Evolutionary conservation across 129 eudicot species (phyloP).

Genomic region (Centella asiatica): DNA sequence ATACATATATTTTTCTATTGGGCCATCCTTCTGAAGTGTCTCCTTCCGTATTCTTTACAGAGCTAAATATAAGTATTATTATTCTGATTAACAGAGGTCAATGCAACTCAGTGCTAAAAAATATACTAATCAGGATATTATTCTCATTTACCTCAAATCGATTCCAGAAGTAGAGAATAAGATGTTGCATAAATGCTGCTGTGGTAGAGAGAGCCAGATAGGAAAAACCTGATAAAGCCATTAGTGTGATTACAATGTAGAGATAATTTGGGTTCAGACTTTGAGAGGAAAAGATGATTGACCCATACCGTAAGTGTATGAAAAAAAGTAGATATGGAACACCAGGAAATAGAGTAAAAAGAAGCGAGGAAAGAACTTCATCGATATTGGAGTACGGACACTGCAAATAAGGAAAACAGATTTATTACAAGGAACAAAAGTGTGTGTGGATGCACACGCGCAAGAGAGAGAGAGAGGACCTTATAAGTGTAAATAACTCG

Average conservation of each 20-base stretch:
- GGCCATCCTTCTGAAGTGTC: no score
- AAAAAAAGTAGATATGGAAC: constrained; percentile 95
- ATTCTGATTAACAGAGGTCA: no score
- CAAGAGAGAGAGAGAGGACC: constrained; percentile 38
- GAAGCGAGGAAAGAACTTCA: constrained; percentile 99
- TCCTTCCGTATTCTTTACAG: no score
- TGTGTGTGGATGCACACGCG: no score
- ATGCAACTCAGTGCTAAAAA: no score
- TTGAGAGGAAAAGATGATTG: constrained; percentile 7
- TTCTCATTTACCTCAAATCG: constrained; percentile 62
- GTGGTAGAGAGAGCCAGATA: constrained; percentile 88
- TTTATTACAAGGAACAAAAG: constrained; percentile 3
- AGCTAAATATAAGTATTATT: no score
- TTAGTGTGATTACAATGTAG: constrained; percentile 12
- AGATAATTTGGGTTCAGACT: neutral
- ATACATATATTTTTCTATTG: no score
- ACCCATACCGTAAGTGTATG: constrained; percentile 75
- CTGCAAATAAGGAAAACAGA: constrained; percentile 45
- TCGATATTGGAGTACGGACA: constrained; percentile 96
- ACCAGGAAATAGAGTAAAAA: constrained; percentile 87
- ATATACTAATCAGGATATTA: no score
- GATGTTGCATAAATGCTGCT: constrained; percentile 97
- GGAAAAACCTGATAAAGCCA: constrained; percentile 59
- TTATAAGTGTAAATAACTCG: constrained; percentile 96
- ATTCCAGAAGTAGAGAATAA: constrained; percentile 95